Evolutionary conservation across 768 basidiomycete genomes (phyloP).

Genomic region (Suillus cothurnatus): DNA sequence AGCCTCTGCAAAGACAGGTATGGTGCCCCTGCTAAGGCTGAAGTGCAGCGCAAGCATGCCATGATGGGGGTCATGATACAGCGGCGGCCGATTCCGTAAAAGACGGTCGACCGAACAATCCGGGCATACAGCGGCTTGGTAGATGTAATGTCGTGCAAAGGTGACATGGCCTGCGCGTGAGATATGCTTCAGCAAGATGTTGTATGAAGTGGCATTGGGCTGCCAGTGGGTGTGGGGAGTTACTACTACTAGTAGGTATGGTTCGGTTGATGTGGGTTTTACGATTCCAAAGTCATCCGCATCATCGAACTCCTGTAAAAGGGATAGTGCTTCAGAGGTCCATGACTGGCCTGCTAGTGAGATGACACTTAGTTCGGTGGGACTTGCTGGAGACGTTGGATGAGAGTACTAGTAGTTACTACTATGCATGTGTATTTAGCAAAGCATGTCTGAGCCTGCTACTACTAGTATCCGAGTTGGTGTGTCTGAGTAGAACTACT

Average conservation of each 20-base stretch:
- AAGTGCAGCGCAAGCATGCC: constrained; percentile 52
- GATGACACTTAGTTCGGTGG: too few species aligned
- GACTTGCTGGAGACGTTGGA: too few species aligned
- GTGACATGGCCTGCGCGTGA: constrained; percentile 47
- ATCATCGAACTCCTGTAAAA: constrained; percentile 64
- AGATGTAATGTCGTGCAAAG: constrained; percentile 68
- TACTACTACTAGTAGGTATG: too few species aligned
- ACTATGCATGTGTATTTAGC: too few species aligned
- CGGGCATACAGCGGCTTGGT: constrained; percentile 50
- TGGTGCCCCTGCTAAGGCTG: constrained; percentile 52
- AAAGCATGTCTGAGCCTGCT: too few species aligned
- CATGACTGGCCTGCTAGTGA: too few species aligned
- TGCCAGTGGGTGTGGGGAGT: constrained; percentile 48
- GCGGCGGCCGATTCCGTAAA: constrained; percentile 37
- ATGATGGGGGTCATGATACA: constrained; percentile 32
- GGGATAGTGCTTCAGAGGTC: constrained; percentile 47
- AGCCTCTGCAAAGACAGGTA: constrained; percentile 58
- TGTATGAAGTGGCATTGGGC: constrained; percentile 71
- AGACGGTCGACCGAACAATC: constrained; percentile 40
- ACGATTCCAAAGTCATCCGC: constrained; percentile 57
- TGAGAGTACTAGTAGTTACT: too few species aligned
- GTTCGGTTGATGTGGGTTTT: constrained; percentile 39
- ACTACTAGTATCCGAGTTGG: too few species aligned
- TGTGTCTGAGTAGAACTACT: too few species aligned
- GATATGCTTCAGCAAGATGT: constrained; percentile 60